Conservation (phyloP, 805 yeast genomes). For the Monosporozyma yasuniensis region DNA sequence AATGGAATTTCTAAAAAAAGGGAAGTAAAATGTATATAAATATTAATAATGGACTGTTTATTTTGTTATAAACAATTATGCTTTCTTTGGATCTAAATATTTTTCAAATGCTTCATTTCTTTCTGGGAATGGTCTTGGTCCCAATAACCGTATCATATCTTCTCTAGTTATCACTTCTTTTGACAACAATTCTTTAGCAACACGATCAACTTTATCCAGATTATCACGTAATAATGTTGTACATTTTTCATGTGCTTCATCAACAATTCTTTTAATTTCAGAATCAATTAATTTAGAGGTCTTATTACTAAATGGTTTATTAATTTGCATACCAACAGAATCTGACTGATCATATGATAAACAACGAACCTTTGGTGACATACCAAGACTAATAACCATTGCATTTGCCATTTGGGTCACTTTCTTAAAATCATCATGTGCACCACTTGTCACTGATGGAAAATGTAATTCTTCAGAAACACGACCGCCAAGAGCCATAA, state of each 20-base stretch:
- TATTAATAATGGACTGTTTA: neutral
- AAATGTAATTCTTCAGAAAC: conserved; percentile 87
- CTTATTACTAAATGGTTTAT: conserved; percentile 83
- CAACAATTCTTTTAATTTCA: conserved; percentile 74
- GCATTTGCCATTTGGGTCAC: conserved; percentile 81
- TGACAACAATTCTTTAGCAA: conserved; percentile 75
- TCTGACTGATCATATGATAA: conserved; percentile 36
- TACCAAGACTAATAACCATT: conserved; percentile 83
- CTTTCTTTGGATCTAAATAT: conserved; percentile 44
- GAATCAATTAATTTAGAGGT: conserved; percentile 73
- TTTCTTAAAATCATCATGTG: conserved; percentile 85
- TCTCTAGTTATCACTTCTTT: conserved; percentile 92
- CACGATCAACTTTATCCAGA: conserved; percentile 62
- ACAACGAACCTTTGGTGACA: conserved; percentile 73
- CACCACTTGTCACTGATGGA: conserved; percentile 82
- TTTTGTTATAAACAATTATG: neutral
- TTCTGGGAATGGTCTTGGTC: conserved; percentile 88
- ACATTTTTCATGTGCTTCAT: conserved; percentile 67
- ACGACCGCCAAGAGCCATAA: conserved; percentile 91
- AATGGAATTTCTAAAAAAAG: conserved; percentile 1
- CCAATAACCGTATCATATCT: conserved; percentile 84
- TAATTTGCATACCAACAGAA: conserved; percentile 41
- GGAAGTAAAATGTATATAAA: neutral
- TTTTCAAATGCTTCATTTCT: conserved; percentile 87
- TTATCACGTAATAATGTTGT: conserved; percentile 55